These are phyloP conservation scores for Myriosclerotinia scirpicola DNA, from an alignment of 2,329 filamentous ascomycete species.

Conservation along the genomic window DNA sequence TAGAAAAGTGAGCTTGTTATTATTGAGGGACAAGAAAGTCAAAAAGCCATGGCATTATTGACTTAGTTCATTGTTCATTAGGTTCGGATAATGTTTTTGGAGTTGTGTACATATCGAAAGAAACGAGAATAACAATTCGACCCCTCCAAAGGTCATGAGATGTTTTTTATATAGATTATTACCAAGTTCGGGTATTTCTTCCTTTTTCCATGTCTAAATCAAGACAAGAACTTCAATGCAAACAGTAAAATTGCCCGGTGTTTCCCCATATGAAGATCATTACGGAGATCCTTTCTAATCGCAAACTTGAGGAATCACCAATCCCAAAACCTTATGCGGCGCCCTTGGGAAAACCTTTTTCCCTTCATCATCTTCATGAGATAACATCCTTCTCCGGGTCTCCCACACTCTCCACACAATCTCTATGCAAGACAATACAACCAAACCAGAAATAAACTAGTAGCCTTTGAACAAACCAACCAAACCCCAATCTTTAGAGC, in stretches of 20 bases:
- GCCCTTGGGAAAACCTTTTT: slow-evolving; percentile 11
- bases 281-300: not conserved
- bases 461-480: not conserved
- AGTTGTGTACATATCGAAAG: not conserved
- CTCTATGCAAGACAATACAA: not conserved
- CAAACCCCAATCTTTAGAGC: not conserved
- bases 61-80: not conserved
- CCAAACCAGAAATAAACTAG: not conserved
- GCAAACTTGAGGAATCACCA: not conserved
- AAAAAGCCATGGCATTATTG: not conserved
- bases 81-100: slow-evolving; percentile 1
- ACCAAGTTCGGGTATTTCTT: not conserved
- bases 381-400: not conserved
- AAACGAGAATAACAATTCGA: not conserved
- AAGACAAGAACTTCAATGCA: not conserved
- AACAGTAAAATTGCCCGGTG: not conserved
- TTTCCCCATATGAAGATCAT: slow-evolving; percentile 19
- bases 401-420: not conserved
- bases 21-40: not conserved
- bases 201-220: not conserved
- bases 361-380: not conserved
- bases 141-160: too few species aligned
- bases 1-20: not conserved
- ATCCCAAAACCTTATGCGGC: not conserved
- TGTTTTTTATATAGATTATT: not conserved